These are phyloP conservation scores for Wickerhamiella kurtzmanii DNA, from an alignment of 805 yeast species.

Conservation along the genomic window DNA sequence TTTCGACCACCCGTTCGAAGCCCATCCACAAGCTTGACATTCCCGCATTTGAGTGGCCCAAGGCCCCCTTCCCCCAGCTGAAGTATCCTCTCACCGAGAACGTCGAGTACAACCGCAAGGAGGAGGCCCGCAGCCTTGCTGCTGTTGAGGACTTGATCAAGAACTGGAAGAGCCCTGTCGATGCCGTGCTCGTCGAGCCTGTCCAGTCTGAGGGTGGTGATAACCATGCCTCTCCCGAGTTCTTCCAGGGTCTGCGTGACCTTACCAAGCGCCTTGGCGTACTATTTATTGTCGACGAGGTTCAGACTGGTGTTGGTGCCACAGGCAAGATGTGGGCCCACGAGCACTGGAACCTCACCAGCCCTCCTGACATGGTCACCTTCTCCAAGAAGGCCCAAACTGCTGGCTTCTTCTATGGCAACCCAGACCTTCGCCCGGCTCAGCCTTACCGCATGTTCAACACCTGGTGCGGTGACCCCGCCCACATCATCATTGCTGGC, in stretches of 20 bases:
- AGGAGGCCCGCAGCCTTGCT: slow-evolving; percentile 69
- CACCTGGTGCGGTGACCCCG: slow-evolving; percentile 92
- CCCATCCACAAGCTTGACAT: slow-evolving; percentile 80
- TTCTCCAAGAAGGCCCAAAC: slow-evolving; percentile 82
- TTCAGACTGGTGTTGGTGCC: slow-evolving; percentile 83
- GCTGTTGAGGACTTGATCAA: slow-evolving; percentile 59
- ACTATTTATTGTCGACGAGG: slow-evolving; percentile 69
- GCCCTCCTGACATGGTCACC: slow-evolving; percentile 74
- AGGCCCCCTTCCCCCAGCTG: slow-evolving; percentile 79
- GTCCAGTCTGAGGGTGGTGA: slow-evolving; percentile 88
- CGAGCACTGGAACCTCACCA: slow-evolving; percentile 63
- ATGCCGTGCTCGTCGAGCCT: slow-evolving; percentile 84
- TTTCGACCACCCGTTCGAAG: slow-evolving; percentile 83
- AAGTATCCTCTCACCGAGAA: slow-evolving; percentile 68
- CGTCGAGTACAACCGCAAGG: slow-evolving; percentile 50
- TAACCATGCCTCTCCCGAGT: slow-evolving; percentile 63
- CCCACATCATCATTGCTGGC: slow-evolving; percentile 61
- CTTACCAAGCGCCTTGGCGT: slow-evolving; percentile 58
- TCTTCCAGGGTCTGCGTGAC: slow-evolving; percentile 74
- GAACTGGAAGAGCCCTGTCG: slow-evolving; percentile 64
- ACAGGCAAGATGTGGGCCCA: slow-evolving; percentile 82
- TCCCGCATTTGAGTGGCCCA: slow-evolving; percentile 95
- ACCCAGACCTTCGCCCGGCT: slow-evolving; percentile 59
- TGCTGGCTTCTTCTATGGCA: slow-evolving; percentile 74
- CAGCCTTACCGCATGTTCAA: slow-evolving; percentile 79